phyloP scores from a whole-genome alignment of 352 stramenopile genomes.

The Peronosclerospora sorghi region DNA sequence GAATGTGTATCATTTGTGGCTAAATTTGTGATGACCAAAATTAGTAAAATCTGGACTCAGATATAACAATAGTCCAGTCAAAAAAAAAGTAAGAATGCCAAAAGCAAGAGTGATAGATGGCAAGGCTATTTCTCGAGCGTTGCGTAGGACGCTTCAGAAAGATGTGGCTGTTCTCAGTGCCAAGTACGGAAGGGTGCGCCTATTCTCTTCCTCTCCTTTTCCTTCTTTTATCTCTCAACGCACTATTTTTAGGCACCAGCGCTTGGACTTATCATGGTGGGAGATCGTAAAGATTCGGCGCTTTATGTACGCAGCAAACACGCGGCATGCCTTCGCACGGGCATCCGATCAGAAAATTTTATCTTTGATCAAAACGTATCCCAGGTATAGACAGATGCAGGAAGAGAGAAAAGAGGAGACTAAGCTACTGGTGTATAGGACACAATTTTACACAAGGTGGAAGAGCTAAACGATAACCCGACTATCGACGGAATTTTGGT shows the following conservation, averaged over 20 bases:
- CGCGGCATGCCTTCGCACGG: conserved; percentile 89
- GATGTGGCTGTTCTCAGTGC: conserved; percentile 45
- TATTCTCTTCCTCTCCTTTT: neutral
- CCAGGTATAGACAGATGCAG: conserved; percentile 28
- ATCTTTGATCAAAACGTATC: conserved; percentile 52
- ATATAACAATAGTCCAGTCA: no score
- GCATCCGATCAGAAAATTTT: conserved; percentile 88
- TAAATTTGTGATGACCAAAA: neutral
- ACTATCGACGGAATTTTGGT: conserved; percentile 79
- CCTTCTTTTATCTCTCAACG: neutral
- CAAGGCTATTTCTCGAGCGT: conserved; percentile 52
- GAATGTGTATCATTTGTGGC: conserved; percentile 14
- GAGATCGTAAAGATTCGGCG: conserved; percentile 90
- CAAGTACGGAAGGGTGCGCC: conserved; percentile 31
- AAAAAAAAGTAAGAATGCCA: conserved; percentile 1
- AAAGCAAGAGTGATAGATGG: conserved; percentile 50
- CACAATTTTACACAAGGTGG: conserved; percentile 50
- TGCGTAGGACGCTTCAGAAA: conserved; percentile 45
- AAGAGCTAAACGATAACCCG: conserved; percentile 64
- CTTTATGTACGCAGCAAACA: conserved; percentile 99
- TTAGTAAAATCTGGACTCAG: neutral
- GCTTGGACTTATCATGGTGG: conserved; percentile 97
- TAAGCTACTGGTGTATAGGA: conserved; percentile 17
- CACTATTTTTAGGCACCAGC: conserved; percentile 66
- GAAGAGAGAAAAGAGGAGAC: neutral